A percentile compares a stretch with the other conserved stretches of the same genome.
Evolutionary conservation across 768 basidiomycete genomes (phyloP).

Genomic region (Kwoniella botswanensis): DNA sequence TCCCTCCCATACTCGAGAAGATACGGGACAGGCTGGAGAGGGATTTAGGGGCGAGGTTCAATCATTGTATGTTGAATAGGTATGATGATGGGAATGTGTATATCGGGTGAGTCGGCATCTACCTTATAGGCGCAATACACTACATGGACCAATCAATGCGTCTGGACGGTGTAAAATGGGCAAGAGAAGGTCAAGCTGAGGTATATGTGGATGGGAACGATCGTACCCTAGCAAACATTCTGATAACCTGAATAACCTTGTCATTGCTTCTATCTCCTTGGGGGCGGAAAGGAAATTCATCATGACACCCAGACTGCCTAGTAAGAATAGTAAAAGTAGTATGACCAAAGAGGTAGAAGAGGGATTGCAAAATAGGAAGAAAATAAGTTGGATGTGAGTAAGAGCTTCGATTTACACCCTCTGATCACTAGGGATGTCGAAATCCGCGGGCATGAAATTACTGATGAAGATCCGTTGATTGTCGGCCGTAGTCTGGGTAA

Average conservation of each 20-base stretch:
- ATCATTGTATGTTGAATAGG: slow-evolving; percentile 61
- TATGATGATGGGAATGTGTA: slow-evolving; percentile 60
- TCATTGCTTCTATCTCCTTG: slow-evolving; percentile 61
- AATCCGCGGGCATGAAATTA: too few relatives aligned
- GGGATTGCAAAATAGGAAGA: slow-evolving; percentile 36
- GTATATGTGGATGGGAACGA: too few relatives aligned
- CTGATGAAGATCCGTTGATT: neutral
- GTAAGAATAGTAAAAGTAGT: slow-evolving; percentile 21
- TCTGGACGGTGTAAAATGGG: too few relatives aligned
- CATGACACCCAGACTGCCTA: slow-evolving; percentile 55
- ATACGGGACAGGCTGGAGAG: slow-evolving; percentile 57
- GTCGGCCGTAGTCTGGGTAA: slow-evolving; percentile 49
- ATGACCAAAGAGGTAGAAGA: slow-evolving; percentile 15
- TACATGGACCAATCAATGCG: too few relatives aligned
- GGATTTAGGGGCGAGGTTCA: slow-evolving; percentile 58
- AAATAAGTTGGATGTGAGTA: slow-evolving; percentile 50
- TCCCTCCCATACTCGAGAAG: slow-evolving; percentile 54
- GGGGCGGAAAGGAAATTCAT: slow-evolving; percentile 60
- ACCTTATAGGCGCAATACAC: too few relatives aligned
- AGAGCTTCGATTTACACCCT: too few relatives aligned
- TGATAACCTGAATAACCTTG: slow-evolving; percentile 58
- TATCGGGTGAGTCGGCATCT: slow-evolving; percentile 52
- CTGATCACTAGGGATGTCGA: too few relatives aligned
- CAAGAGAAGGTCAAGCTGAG: too few relatives aligned
- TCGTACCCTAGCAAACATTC: slow-evolving; percentile 37